Conservation (phyloP, 768 basidiomycete genomes). For the Rhodotorula babjevae region DNA sequence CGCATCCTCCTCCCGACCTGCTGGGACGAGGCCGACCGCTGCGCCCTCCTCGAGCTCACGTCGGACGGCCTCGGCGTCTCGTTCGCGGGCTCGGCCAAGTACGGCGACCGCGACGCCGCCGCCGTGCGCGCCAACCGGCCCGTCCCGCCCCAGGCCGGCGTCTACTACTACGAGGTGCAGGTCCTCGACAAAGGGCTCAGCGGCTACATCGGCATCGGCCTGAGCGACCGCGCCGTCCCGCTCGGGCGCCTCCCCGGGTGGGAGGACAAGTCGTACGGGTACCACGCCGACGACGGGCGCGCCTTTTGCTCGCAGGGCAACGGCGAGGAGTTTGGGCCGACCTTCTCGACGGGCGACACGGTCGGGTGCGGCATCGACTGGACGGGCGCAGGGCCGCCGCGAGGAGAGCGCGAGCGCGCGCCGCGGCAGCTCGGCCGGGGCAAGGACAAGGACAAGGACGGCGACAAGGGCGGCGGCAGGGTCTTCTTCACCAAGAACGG, state of each 20-base stretch:
- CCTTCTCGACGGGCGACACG: constrained; percentile 75
- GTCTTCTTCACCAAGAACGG: constrained; percentile 92
- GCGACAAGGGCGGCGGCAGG: constrained; percentile 48
- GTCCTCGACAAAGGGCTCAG: constrained; percentile 73
- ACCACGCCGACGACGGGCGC: constrained; percentile 82
- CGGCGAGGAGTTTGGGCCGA: constrained; percentile 68
- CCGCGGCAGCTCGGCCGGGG: background rate
- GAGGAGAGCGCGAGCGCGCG: background rate
- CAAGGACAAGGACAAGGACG: background rate
- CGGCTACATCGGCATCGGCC: constrained; percentile 66
- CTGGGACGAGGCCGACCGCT: constrained; percentile 30
- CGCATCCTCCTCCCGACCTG: constrained; percentile 20
- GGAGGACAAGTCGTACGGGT: constrained; percentile 60
- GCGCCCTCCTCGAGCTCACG: constrained; percentile 29
- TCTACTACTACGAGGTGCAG: constrained; percentile 91
- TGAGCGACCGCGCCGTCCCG: constrained; percentile 63
- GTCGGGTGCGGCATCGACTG: constrained; percentile 94
- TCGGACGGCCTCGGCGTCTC: constrained; percentile 17
- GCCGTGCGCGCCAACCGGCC: constrained; percentile 70
- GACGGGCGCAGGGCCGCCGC: constrained; percentile 46
- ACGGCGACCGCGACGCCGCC: constrained; percentile 74
- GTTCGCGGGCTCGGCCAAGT: constrained; percentile 38
- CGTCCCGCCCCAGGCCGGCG: constrained; percentile 78
- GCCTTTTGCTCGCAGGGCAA: constrained; percentile 65
- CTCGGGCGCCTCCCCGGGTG: constrained; percentile 69